Evolutionary conservation across 2,329 filamentous ascomycete genomes (phyloP), one percentile per base, ranked within the genome.

Genomic region (Botrytis byssoidea): DNA sequence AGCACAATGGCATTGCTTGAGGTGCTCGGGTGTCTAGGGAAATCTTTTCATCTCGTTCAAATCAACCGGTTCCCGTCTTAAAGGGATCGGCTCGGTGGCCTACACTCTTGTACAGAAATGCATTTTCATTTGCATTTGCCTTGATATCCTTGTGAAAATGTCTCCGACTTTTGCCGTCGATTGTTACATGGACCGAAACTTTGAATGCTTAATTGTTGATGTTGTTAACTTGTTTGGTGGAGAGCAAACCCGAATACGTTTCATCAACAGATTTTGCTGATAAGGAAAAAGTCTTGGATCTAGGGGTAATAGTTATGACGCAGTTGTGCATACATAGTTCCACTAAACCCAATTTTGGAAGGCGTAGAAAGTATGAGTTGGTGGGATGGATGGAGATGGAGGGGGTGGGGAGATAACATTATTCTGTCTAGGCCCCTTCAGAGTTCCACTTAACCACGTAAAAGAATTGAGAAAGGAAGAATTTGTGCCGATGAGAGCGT

Each of bases 381-480:
- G 48, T 55, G 48, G 48, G 51, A 57, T 57, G 61, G 40, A 64
- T 64, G 37, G 37, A 42, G 37, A 22, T 40, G 65, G 65, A 29
- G 32, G 32, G 37, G n/a, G n/a, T n/a, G 61, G n/a, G 32, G 32
- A 55, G 46, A 12, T 29, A 57, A 32, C 51, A 57, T 46, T 20
- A n/a, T 55, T 22, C 32, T 22, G 42, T 29, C 63, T 46, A 20
- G 42, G 40, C 16, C 25, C n/a, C n/a, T 46, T 42, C 9, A 65
- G 32, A 67, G 32, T 51, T 55, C 65, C 65, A 55, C 65, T 67
- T 20, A 29, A 67, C 65, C 65, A 67, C 46, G 32, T 67, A 67
- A 67, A 51, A 51, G 32, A 55, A 55, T 55, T 16, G 48, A 55
- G 48, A 51, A 51, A n/a, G 46, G 10, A 65, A 55, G 46, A 67